Evolutionary conservation across 345 rosid genomes (phyloP).

Genomic region (Psidium friedrichsthalianum): DNA sequence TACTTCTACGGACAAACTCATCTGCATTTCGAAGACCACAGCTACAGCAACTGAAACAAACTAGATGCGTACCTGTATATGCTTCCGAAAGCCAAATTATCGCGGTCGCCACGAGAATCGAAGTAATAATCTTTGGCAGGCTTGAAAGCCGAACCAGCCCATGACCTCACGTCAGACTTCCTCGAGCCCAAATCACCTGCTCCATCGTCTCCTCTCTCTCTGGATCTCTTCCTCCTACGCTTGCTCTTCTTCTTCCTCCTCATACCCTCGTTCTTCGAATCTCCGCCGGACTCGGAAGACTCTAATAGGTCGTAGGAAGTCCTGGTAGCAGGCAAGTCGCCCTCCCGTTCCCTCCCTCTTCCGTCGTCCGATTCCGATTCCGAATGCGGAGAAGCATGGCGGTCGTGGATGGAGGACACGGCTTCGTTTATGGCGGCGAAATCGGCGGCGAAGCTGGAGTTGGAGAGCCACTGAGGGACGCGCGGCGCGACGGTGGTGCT

Average conservation of each 20-base stretch:
- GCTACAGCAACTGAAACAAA: neutral
- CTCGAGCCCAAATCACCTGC: slow-evolving; percentile 24
- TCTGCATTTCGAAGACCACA: neutral
- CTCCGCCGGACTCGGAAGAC: slow-evolving; percentile 4
- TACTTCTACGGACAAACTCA: neutral
- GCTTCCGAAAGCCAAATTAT: slow-evolving; percentile 77
- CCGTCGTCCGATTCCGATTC: slow-evolving; percentile 31
- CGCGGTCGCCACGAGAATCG: slow-evolving; percentile 76
- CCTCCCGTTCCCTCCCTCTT: neutral
- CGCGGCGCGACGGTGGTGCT: slow-evolving; percentile 8
- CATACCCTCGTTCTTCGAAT: slow-evolving; percentile 14
- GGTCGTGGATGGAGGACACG: slow-evolving; percentile 19
- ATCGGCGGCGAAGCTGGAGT: slow-evolving; percentile 76
- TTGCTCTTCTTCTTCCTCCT: slow-evolving; percentile 23
- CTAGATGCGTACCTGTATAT: slow-evolving; percentile 51
- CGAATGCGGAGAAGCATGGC: neutral
- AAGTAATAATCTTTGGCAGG: slow-evolving; percentile 73
- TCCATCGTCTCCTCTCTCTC: slow-evolving; percentile 24
- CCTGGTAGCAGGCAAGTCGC: neutral
- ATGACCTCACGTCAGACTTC: slow-evolving; percentile 29
- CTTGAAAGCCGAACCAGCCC: slow-evolving; percentile 33
- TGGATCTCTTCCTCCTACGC: slow-evolving; percentile 16
- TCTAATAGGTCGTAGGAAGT: slow-evolving; percentile 39
- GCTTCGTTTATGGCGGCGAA: slow-evolving; percentile 44
- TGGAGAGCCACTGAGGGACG: slow-evolving; percentile 61